Evolutionary conservation across 768 basidiomycete genomes (phyloP).

Genomic region (Tricholoma sp.): DNA sequence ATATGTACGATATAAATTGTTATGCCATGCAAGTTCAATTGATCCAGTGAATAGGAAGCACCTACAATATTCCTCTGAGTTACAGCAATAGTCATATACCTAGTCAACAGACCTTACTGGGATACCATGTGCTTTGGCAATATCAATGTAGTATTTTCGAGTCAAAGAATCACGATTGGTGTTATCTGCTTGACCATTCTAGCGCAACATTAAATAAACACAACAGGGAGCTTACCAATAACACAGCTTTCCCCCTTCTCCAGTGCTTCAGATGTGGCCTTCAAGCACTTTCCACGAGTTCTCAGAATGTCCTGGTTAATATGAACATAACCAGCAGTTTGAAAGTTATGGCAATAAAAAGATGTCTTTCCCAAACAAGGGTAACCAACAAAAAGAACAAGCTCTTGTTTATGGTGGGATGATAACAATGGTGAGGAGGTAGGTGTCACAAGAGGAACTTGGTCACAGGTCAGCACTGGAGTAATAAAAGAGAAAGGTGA

Average conservation of each 20-base stretch:
- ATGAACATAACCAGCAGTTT: conserved; percentile 63
- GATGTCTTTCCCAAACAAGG: conserved; percentile 74
- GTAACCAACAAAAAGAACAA: conserved; percentile 49
- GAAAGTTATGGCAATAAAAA: conserved; percentile 71
- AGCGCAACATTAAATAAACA: background rate
- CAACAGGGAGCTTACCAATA: conserved; percentile 48
- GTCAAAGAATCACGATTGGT: conserved; percentile 79
- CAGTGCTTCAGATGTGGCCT: conserved; percentile 52
- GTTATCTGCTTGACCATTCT: conserved; percentile 56
- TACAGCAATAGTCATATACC: background rate
- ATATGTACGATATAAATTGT: conserved; percentile 84
- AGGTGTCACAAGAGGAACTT: conserved; percentile 49
- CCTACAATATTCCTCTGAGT: conserved; percentile 26
- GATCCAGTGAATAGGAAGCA: conserved; percentile 75
- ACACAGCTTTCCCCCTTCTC: conserved; percentile 61
- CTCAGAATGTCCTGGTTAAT: conserved; percentile 84
- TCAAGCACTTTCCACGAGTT: conserved; percentile 72
- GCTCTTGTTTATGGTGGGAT: conserved; percentile 29
- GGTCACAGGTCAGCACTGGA: conserved; percentile 1
- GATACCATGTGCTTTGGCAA: conserved; percentile 53
- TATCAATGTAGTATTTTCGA: conserved; percentile 63
- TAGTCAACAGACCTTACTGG: conserved; percentile 44
- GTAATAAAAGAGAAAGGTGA: background rate
- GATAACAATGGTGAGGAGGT: conserved; percentile 48
- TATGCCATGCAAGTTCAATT: conserved; percentile 86